Conservation (phyloP, 495 filamentous ascomycete species). For the Penicillium coffeae region DNA sequence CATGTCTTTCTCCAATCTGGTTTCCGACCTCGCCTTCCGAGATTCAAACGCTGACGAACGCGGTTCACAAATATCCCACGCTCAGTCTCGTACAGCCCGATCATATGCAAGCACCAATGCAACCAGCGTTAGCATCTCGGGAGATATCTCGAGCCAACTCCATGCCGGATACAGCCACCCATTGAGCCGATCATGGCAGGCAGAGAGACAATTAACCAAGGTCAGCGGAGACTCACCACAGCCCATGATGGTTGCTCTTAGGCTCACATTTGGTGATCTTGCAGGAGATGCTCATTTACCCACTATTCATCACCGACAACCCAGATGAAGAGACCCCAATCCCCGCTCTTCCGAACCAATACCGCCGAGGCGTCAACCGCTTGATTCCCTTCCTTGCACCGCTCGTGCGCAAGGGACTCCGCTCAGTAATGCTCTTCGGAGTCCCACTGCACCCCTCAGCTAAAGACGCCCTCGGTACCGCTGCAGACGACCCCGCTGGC, state of each 20-base stretch:
- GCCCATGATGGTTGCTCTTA: background rate
- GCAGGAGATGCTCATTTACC: conserved; percentile 94
- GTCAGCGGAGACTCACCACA: conserved; percentile 42
- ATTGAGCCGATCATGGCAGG: conserved; percentile 87
- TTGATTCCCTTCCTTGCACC: conserved; percentile 79
- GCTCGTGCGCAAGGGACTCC: conserved; percentile 80
- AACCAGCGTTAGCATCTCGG: conserved; percentile 89
- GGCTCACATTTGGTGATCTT: background rate
- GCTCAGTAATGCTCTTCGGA: conserved; percentile 92
- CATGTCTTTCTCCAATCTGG: conserved; percentile 91
- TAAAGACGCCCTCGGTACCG: conserved; percentile 91
- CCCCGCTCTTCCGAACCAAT: conserved; percentile 82
- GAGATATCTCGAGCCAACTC: conserved; percentile 90
- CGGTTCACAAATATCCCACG: conserved; percentile 68
- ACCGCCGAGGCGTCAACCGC: conserved; percentile 82
- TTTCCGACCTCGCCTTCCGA: conserved; percentile 77
- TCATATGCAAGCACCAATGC: conserved; percentile 85
- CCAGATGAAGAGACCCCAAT: conserved; percentile 89
- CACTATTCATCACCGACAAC: conserved; percentile 91
- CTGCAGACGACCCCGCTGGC: conserved; percentile 87
- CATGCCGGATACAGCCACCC: conserved; percentile 95
- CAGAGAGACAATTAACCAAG: conserved; percentile 95
- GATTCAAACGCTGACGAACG: conserved; percentile 54
- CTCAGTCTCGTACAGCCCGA: conserved; percentile 63
- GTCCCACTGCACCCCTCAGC: conserved; percentile 73